phyloP scores from a whole-genome alignment of 768 basidiomycete species.

The Pisolithus sp. region DNA sequence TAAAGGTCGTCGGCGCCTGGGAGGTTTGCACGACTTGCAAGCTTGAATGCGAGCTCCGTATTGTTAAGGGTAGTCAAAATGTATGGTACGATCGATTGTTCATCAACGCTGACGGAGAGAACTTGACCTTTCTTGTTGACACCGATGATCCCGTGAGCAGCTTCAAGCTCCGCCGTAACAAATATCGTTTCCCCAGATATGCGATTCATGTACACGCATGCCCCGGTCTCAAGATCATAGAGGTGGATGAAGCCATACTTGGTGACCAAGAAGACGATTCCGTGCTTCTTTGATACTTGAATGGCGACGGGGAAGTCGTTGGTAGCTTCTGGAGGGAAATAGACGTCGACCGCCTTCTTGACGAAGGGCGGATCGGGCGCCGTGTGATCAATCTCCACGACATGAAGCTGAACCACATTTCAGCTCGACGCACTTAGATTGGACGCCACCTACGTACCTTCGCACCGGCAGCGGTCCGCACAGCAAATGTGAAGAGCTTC shows the following conservation, averaged over 20 bases:
- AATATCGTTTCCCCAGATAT: slow-evolving; percentile 99
- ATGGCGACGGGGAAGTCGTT: slow-evolving; percentile 99
- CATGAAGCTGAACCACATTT: slow-evolving; percentile 64
- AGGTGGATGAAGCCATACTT: slow-evolving; percentile 99
- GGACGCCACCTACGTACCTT: slow-evolving; percentile 55
- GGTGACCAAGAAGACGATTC: slow-evolving; percentile 94
- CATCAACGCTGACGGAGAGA: slow-evolving; percentile 93
- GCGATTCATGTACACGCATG: slow-evolving; percentile 99
- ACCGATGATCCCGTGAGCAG: slow-evolving; percentile 91
- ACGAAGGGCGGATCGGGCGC: slow-evolving; percentile 88
- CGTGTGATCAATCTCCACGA: slow-evolving; percentile 96
- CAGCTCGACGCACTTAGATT: slow-evolving; percentile 6
- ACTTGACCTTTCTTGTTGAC: slow-evolving; percentile 99
- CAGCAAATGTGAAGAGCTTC: slow-evolving; percentile 93
- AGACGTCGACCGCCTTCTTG: slow-evolving; percentile 98
- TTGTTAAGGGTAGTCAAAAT: slow-evolving; percentile 92
- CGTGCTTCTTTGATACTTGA: slow-evolving; percentile 97
- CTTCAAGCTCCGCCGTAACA: slow-evolving; percentile 94
- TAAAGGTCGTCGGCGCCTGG: slow-evolving; percentile 98
- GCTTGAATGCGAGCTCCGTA: slow-evolving; percentile 95
- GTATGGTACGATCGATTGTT: slow-evolving; percentile 93
- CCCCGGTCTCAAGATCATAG: slow-evolving; percentile 95
- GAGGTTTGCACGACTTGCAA: slow-evolving; percentile 91
- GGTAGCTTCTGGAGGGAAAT: slow-evolving; percentile 96
- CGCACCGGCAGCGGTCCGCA: slow-evolving; percentile 93